These are phyloP conservation scores for Wakefieldia striispora DNA, from an alignment of 768 basidiomycete species.

Conservation along the genomic window DNA sequence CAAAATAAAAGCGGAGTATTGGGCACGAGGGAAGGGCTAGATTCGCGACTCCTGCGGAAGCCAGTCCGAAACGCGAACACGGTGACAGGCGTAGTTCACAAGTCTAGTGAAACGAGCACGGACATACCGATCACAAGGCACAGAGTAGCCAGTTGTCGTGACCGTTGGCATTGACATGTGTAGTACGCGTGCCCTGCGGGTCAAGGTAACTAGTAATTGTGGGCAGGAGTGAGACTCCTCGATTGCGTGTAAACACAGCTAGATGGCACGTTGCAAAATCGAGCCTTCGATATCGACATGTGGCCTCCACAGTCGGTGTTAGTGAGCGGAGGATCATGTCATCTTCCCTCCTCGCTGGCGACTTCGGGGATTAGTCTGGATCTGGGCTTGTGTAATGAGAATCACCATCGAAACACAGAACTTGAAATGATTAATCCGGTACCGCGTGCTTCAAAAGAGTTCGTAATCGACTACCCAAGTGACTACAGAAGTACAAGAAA, in stretches of 20 bases:
- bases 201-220: constrained; percentile 3
- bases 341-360: background rate
- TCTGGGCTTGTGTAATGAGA: background rate
- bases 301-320: constrained; percentile 2
- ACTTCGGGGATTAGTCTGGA: constrained; percentile 6
- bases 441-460: no score
- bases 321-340: background rate
- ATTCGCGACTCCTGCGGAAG: constrained; percentile 22
- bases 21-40: constrained; percentile 31
- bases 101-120: constrained; percentile 15
- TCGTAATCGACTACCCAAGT: no score
- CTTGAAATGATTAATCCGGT: no score
- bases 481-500: background rate
- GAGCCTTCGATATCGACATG: constrained; percentile 20
- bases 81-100: constrained; percentile 13
- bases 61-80: constrained; percentile 29
- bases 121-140: constrained; percentile 23
- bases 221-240: constrained; percentile 1
- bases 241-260: constrained; percentile 10
- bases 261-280: constrained; percentile 22
- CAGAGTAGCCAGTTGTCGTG: constrained; percentile 9
- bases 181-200: constrained; percentile 23
- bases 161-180: constrained; percentile 22
- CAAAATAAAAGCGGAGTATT: constrained; percentile 24
- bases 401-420: background rate